Conservation (phyloP, 2,329 filamentous ascomycete species). For the Penicillium sp. region DNA sequence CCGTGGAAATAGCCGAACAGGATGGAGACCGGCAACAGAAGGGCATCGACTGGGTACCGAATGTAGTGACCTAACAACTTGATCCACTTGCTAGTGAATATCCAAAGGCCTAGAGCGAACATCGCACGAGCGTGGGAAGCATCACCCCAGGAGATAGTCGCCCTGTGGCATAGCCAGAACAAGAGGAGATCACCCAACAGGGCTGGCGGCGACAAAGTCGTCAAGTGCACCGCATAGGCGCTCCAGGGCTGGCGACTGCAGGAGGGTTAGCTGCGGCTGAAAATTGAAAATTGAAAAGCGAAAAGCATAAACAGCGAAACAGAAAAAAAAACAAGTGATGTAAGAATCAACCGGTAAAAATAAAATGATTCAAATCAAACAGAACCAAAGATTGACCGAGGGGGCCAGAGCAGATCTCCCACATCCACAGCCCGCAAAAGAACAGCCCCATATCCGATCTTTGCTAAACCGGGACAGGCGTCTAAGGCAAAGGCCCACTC, state of each 20-base stretch:
- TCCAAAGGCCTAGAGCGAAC: slow-evolving; percentile 70
- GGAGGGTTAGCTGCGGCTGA: slow-evolving; percentile 32
- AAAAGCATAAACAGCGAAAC: neutral
- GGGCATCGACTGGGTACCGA: slow-evolving; percentile 78
- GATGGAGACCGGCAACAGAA: slow-evolving; percentile 82
- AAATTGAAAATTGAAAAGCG: neutral
- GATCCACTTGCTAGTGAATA: slow-evolving; percentile 88
- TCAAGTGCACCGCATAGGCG: slow-evolving; percentile 88
- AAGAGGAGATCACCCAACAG: slow-evolving; percentile 77
- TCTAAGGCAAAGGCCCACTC: neutral
- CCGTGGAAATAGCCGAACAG: slow-evolving; percentile 93
- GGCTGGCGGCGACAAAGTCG: slow-evolving; percentile 88
- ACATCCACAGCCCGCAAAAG: neutral
- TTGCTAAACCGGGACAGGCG: neutral
- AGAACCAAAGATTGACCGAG: neutral
- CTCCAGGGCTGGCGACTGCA: slow-evolving; percentile 87
- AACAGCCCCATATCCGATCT: neutral
- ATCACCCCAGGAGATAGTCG: slow-evolving; percentile 64
- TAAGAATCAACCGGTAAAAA: neutral
- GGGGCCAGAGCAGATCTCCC: neutral
- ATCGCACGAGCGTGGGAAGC: slow-evolving; percentile 60
- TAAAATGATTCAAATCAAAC: neutral
- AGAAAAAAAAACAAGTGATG: slow-evolving; percentile 1
- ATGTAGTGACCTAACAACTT: slow-evolving; percentile 87
- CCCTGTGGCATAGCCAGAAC: slow-evolving; percentile 70